Conservation (phyloP, 108 stramenopile genomes). For the Skeletonema potamos region DNA sequence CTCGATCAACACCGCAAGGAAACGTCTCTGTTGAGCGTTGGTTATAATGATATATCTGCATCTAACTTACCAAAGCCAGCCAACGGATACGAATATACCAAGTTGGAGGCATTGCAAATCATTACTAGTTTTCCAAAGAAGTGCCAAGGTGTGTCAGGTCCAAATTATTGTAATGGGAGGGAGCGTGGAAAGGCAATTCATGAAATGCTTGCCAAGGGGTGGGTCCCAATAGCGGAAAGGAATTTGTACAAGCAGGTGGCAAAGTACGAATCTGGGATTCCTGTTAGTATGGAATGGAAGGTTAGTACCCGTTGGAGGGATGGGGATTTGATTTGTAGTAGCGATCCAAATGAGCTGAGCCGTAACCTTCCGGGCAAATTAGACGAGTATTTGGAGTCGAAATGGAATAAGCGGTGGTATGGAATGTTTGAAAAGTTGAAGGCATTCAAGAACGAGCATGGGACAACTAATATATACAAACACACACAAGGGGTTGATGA, state of each 20-base stretch:
- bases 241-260: slow-evolving; percentile 5
- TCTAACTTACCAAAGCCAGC: background rate
- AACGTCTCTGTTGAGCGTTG: too few relatives aligned
- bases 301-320: background rate
- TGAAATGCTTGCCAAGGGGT: background rate
- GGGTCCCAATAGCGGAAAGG: background rate
- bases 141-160: background rate
- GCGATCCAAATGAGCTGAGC: background rate
- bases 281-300: background rate
- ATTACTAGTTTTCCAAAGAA: slow-evolving; percentile 1
- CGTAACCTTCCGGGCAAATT: background rate
- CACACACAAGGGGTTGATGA: background rate
- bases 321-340: background rate
- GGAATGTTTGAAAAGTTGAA: slow-evolving; percentile 1
- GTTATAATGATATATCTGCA: background rate
- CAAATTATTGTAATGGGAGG: background rate
- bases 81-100: slow-evolving; percentile 1
- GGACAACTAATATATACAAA: background rate
- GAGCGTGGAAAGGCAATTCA: background rate
- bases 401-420: background rate
- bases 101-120: slow-evolving; percentile 4
- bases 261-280: background rate
- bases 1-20: too few relatives aligned
- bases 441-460: slow-evolving; percentile 3
- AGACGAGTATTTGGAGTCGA: background rate